A percentile compares a stretch with the other conserved stretches of the same genome.
These are phyloP conservation scores for Stachybotrys echinatus DNA, from an alignment of 2,329 filamentous ascomycete species.

Conservation along the genomic window DNA sequence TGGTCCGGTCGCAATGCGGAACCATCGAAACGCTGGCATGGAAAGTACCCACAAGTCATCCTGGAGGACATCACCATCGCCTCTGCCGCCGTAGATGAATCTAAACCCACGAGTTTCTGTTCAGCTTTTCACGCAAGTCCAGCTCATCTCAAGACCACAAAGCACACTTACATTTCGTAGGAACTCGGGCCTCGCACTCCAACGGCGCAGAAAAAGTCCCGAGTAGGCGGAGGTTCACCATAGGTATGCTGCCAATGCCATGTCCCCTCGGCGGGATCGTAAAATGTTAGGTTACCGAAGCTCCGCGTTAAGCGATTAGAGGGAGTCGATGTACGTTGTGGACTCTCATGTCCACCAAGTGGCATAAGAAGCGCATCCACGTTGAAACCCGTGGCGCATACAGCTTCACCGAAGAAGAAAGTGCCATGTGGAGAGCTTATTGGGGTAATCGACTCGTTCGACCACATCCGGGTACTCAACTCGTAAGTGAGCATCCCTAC, in stretches of 20 bases:
- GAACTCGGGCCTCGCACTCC: background rate
- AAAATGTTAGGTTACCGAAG: background rate
- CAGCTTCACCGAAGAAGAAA: background rate
- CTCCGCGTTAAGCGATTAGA: background rate
- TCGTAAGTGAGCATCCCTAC: background rate
- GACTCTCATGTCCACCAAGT: background rate
- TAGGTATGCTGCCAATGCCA: background rate
- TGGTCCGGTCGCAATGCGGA: background rate
- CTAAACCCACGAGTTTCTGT: background rate
- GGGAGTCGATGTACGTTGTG: no score
- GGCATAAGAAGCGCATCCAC: background rate
- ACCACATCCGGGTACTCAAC: background rate
- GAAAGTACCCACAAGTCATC: background rate
- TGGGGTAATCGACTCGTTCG: background rate
- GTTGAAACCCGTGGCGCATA: background rate
- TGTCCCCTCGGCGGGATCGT: background rate
- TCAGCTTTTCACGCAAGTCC: no score
- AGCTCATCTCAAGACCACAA: no score
- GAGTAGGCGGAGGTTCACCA: background rate
- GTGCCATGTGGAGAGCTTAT: background rate
- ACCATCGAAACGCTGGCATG: background rate
- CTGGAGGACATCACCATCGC: background rate
- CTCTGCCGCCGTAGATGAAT: background rate
- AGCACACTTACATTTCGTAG: background rate
- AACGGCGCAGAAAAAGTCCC: background rate